These are phyloP conservation scores for Sugiyamaella chiloensis DNA, from an alignment of 805 yeast species.

Conservation along the genomic window DNA sequence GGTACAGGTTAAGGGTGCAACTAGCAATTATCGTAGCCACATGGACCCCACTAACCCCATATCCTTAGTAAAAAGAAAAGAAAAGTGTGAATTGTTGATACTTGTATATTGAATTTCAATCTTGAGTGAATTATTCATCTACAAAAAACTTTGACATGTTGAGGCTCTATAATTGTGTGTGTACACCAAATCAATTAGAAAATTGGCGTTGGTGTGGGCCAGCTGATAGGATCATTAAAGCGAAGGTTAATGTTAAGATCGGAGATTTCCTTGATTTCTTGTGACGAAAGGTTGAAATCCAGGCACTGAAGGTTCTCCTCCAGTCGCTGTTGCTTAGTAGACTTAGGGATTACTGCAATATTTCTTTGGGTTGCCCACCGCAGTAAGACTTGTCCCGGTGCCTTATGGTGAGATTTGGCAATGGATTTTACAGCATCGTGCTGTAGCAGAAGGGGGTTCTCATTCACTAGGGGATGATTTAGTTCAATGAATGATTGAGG, in stretches of 20 bases:
- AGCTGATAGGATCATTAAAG: conserved; percentile 70
- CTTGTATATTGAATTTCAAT: not conserved
- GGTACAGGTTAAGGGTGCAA: not conserved
- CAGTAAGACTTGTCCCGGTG: conserved; percentile 65
- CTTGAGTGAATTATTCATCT: no score
- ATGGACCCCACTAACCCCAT: no score
- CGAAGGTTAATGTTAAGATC: conserved; percentile 64
- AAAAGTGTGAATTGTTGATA: not conserved
- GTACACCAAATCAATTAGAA: conserved; percentile 11
- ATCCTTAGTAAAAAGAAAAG: no score
- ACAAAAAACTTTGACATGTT: no score
- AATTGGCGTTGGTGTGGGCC: conserved; percentile 33
- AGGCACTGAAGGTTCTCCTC: conserved; percentile 55
- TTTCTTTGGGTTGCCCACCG: conserved; percentile 85
- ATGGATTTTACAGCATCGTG: conserved; percentile 51
- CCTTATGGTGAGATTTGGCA: conserved; percentile 51
- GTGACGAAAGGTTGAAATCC: conserved; percentile 51
- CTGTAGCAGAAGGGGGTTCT: conserved; percentile 55
- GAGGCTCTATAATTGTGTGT: no score
- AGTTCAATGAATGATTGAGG: conserved; percentile 76
- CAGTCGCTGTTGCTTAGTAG: conserved; percentile 64
- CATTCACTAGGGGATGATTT: conserved; percentile 49
- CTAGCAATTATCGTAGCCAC: no score
- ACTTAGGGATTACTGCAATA: conserved; percentile 76
- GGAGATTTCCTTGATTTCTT: conserved; percentile 53